Percentiles rank a stretch among this genome's conserved stretches.
Conservation (phyloP, 2,329 filamentous ascomycete genomes). For the Ascochyta lentis region DNA sequence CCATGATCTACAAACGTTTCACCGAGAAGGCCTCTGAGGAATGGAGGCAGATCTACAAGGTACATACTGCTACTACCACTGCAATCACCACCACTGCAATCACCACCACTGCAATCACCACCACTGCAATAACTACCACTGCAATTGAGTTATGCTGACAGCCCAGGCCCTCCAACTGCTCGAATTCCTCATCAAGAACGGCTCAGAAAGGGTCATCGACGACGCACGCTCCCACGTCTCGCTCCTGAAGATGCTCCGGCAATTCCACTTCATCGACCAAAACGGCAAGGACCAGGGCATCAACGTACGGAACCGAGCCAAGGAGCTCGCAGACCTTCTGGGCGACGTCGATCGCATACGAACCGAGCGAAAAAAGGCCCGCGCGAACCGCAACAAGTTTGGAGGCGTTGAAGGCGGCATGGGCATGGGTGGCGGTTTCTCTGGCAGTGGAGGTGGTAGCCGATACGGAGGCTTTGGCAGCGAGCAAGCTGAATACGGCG, state of each 20-base stretch:
- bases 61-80: conserved; percentile 43
- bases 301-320: conserved; percentile 95
- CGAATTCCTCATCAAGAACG: conserved; percentile 97
- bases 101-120: too few species aligned
- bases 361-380: conserved; percentile 81
- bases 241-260: conserved; percentile 95
- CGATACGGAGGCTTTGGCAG: conserved; percentile 93
- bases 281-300: conserved; percentile 99
- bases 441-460: conserved; percentile 57
- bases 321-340: conserved; percentile 93
- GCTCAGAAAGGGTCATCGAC: conserved; percentile 95
- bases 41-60: conserved; percentile 99
- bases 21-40: conserved; percentile 98
- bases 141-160: conserved; percentile 22
- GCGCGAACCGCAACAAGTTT: conserved; percentile 91
- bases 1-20: conserved; percentile 99
- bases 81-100: not conserved
- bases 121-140: not conserved
- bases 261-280: conserved; percentile 95
- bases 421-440: conserved; percentile 61
- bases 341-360: conserved; percentile 88
- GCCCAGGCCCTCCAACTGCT: conserved; percentile 80
- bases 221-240: conserved; percentile 95
- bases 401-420: conserved; percentile 88
- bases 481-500: conserved; percentile 62